Percentiles rank a stretch among this genome's conserved stretches.
These are phyloP conservation scores for Sporormia fimetaria DNA, from an alignment of 495 filamentous ascomycete genomes.

Conservation along the genomic window DNA sequence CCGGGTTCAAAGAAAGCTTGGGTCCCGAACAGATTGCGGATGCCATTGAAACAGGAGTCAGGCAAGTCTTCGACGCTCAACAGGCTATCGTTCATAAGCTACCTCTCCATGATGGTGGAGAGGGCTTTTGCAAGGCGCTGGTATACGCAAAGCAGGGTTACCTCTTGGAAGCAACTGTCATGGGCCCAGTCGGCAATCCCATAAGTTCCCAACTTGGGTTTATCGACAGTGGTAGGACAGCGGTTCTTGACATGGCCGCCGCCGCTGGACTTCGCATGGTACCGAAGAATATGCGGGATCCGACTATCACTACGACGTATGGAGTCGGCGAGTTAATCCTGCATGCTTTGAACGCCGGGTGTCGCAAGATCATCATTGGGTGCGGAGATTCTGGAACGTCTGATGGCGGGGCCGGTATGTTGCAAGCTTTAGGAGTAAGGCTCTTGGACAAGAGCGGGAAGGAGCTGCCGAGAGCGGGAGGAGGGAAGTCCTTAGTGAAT, in stretches of 20 bases:
- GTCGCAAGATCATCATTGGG: conserved; percentile 6
- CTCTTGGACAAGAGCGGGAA: conserved; percentile 1
- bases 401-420: conserved; percentile 13
- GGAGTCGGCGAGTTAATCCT: conserved; percentile 14
- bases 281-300: conserved; percentile 3
- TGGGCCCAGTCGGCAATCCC: conserved; percentile 4
- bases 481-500: conserved; percentile 2
- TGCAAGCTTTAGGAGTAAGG: conserved; percentile 9
- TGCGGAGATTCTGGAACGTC: conserved; percentile 17
- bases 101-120: conserved; percentile 12
- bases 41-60: conserved; percentile 11
- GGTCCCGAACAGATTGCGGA: conserved; percentile 2
- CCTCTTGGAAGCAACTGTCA: conserved; percentile 1
- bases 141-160: conserved; percentile 7
- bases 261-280: conserved; percentile 11
- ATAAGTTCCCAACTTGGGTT: conserved; percentile 12
- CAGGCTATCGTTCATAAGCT: conserved; percentile 1
- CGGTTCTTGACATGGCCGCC: conserved; percentile 15
- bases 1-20: conserved; percentile 20
- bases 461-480: conserved; percentile 3
- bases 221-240: conserved; percentile 4
- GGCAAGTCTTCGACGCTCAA: not conserved
- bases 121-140: conserved; percentile 8
- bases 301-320: conserved; percentile 11
- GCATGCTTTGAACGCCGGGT: conserved; percentile 4